A percentile compares a stretch with the other conserved stretches of the same genome.
Evolutionary conservation across 192 early-diverging fungal species (phyloP).

Genomic region (Coemansia sp.): DNA sequence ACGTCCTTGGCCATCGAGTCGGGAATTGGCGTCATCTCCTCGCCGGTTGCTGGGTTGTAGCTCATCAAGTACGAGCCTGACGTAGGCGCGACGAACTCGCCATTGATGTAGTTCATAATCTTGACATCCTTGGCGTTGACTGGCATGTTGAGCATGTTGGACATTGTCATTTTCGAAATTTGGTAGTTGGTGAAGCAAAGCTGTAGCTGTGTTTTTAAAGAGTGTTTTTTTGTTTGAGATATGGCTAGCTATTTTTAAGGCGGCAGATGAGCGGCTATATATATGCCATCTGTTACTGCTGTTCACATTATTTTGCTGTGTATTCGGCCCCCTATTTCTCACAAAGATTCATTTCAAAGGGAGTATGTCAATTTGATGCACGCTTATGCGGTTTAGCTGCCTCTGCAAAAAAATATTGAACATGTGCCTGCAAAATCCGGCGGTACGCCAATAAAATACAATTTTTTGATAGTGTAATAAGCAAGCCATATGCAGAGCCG

Average conservation of each 20-base stretch:
- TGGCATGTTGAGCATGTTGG: conserved; percentile 18
- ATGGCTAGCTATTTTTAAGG: background rate
- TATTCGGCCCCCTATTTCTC: background rate
- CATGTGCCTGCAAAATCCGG: background rate
- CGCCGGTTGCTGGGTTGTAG: conserved; percentile 69
- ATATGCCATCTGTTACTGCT: background rate
- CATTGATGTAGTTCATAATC: conserved; percentile 71
- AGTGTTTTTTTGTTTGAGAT: background rate
- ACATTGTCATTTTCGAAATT: conserved; percentile 6
- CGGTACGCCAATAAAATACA: no score
- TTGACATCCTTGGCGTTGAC: conserved; percentile 24
- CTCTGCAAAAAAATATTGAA: background rate
- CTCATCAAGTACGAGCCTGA: conserved; percentile 58
- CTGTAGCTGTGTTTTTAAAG: background rate
- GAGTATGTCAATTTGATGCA: background rate
- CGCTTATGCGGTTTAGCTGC: background rate
- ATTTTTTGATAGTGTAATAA: no score
- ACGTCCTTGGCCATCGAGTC: conserved; percentile 63
- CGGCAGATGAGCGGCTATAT: background rate
- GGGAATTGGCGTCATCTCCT: conserved; percentile 59
- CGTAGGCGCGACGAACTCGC: conserved; percentile 59
- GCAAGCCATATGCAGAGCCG: background rate
- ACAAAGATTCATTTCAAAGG: background rate
- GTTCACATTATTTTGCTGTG: background rate
- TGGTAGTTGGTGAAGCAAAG: background rate